These are phyloP conservation scores for Solanum hybrid DNA, from an alignment of 305 asterid genomes.

Conservation along the genomic window DNA sequence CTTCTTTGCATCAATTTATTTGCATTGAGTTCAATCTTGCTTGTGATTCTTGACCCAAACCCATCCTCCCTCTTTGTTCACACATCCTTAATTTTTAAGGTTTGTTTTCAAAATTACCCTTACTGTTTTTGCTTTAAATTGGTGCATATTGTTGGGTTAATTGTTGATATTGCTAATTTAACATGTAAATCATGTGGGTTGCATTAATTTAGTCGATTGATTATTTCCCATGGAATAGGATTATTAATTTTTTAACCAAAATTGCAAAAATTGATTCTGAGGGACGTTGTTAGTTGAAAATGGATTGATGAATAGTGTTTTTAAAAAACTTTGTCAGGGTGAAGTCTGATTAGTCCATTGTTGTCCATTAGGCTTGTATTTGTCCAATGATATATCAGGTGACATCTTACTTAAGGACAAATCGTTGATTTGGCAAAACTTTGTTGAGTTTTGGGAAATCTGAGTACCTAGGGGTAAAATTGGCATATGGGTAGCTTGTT, in stretches of 20 bases:
- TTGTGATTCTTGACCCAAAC: too few relatives aligned
- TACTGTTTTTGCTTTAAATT: too few relatives aligned
- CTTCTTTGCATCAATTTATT: too few relatives aligned
- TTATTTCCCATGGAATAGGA: background rate
- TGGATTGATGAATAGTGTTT: background rate
- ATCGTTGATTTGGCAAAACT: background rate
- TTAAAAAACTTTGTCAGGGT: background rate
- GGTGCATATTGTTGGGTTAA: background rate
- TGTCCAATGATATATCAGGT: background rate
- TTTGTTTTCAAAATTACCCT: background rate
- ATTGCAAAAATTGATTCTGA: too few relatives aligned
- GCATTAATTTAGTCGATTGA: background rate
- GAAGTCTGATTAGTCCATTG: background rate
- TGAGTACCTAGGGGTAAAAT: background rate
- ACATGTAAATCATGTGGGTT: background rate
- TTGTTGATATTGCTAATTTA: too few relatives aligned
- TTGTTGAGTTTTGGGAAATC: background rate
- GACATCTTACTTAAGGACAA: background rate
- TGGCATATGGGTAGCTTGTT: background rate
- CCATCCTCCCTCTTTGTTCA: too few relatives aligned
- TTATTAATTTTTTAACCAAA: too few relatives aligned
- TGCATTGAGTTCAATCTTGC: too few relatives aligned
- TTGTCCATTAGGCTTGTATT: background rate
- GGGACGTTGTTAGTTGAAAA: background rate
- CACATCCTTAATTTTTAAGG: background rate